A percentile compares a stretch with the other conserved stretches of the same genome.
phyloP scores from a whole-genome alignment of 805 yeast species.

The Hyphopichia homilentoma region DNA sequence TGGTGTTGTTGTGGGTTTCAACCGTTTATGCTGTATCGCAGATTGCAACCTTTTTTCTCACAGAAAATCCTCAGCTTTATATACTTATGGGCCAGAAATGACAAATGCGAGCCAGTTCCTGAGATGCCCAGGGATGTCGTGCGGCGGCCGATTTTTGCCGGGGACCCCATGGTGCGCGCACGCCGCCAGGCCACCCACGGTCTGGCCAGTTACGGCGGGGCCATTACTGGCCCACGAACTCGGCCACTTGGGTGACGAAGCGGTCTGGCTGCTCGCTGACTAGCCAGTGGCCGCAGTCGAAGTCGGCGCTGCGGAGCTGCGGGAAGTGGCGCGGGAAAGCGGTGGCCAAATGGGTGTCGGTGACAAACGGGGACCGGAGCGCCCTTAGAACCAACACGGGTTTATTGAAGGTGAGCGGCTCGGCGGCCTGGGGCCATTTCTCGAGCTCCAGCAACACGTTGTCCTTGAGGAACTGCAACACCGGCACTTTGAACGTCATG shows the following conservation, averaged over 20 bases:
- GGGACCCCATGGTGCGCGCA: no score
- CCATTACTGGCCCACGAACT: not conserved
- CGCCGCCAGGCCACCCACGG: no score
- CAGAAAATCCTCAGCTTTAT: no score
- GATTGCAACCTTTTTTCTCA: no score
- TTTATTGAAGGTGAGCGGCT: conserved; percentile 12
- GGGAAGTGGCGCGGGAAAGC: conserved; percentile 25
- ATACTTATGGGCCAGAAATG: no score
- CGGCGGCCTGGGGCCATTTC: conserved; percentile 21
- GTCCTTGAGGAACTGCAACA: conserved; percentile 16
- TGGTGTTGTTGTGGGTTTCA: no score
- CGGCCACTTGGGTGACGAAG: conserved; percentile 14
- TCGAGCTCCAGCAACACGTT: conserved; percentile 14
- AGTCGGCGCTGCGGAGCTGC: conserved; percentile 12
- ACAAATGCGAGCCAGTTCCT: no score
- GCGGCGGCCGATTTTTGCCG: no score
- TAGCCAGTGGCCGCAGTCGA: conserved; percentile 36
- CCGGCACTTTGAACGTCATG: conserved; percentile 16
- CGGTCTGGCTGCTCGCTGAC: conserved; percentile 36
- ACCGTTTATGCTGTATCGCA: no score
- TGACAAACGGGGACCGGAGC: conserved; percentile 37
- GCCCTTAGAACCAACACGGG: conserved; percentile 46
- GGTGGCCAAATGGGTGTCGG: conserved; percentile 16
- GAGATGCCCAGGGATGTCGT: no score
- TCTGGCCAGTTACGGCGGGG: no score